A percentile compares a stretch with the other conserved stretches of the same genome.
Evolutionary conservation across 1,284 basidiomycete genomes (phyloP).

Genomic region (Paramarasmius palmivorus): DNA sequence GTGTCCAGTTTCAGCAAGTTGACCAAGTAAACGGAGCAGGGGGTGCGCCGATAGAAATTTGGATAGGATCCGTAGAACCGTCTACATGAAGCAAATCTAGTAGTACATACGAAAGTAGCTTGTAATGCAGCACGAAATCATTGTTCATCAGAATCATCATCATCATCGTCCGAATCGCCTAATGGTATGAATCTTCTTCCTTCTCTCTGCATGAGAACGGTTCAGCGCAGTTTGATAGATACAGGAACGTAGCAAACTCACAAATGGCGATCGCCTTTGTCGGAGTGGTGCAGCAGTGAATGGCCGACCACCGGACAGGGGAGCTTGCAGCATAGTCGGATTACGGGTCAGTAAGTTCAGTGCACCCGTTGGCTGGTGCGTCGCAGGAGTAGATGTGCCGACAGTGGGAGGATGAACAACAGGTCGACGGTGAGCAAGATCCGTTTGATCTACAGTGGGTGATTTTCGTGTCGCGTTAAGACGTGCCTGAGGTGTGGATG

Average conservation of each 20-base stretch:
- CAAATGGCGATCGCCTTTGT: constrained; percentile 36
- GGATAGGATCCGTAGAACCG: constrained; percentile 40
- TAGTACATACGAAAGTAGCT: too few relatives aligned
- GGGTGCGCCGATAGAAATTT: constrained; percentile 70
- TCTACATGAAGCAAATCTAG: not conserved
- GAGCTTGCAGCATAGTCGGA: not conserved
- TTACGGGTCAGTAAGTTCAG: not conserved
- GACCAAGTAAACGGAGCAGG: constrained; percentile 56
- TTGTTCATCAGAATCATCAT: constrained; percentile 43
- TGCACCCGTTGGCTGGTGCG: not conserved
- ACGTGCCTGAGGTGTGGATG: too few relatives aligned
- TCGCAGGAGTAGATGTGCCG: not conserved
- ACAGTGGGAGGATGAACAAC: not conserved
- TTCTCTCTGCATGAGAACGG: constrained; percentile 30
- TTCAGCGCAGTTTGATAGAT: not conserved
- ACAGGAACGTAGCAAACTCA: constrained; percentile 21
- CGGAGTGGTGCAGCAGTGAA: constrained; percentile 19
- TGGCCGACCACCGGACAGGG: not conserved
- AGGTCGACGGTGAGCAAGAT: not conserved
- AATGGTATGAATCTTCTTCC: constrained; percentile 48
- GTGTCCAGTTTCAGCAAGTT: constrained; percentile 55
- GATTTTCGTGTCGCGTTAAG: not conserved
- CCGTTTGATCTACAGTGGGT: not conserved
- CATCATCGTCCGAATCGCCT: constrained; percentile 29
- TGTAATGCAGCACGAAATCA: constrained; percentile 20